Evolutionary conservation across 306 rosid species (phyloP).

Genomic region (Myrica gale): DNA sequence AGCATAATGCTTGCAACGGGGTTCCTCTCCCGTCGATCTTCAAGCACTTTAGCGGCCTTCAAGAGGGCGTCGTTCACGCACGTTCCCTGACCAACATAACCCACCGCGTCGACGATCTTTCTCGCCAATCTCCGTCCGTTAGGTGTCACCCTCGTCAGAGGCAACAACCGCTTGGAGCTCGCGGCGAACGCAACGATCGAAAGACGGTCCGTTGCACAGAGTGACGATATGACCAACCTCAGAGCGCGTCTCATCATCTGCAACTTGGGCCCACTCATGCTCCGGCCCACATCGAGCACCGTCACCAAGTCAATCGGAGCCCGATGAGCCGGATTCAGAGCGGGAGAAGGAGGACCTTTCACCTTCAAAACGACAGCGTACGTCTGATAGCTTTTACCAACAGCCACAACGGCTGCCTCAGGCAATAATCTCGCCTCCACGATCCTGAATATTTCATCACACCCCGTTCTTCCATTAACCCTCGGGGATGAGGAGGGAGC

Average conservation of each 20-base stretch:
- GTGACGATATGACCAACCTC: slow-evolving; percentile 61
- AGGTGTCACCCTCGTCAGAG: slow-evolving; percentile 62
- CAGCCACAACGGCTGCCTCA: slow-evolving; percentile 77
- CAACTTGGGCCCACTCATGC: slow-evolving; percentile 46
- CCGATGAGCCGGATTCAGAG: slow-evolving; percentile 26
- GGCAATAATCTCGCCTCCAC: slow-evolving; percentile 56
- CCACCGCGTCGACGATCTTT: slow-evolving; percentile 45
- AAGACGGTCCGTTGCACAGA: slow-evolving; percentile 66
- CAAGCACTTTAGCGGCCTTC: slow-evolving; percentile 82
- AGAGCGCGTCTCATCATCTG: slow-evolving; percentile 66
- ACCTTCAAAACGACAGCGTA: slow-evolving; percentile 67
- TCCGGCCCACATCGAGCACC: slow-evolving; percentile 66
- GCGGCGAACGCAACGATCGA: slow-evolving; percentile 84
- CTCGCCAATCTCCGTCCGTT: slow-evolving; percentile 69
- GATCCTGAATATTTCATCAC: neutral
- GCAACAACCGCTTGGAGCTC: slow-evolving; percentile 70
- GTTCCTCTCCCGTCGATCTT: slow-evolving; percentile 86
- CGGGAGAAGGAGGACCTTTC: slow-evolving; percentile 44
- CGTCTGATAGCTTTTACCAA: slow-evolving; percentile 57
- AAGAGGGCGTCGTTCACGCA: slow-evolving; percentile 71
- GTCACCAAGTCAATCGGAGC: slow-evolving; percentile 75
- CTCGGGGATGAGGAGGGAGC: slow-evolving; percentile 27
- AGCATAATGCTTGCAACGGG: slow-evolving; percentile 60
- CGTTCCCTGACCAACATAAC: slow-evolving; percentile 48
- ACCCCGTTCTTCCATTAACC: neutral